phyloP scores from a whole-genome alignment of 2,329 filamentous ascomycete species.

The Penicillium verrucosum region DNA sequence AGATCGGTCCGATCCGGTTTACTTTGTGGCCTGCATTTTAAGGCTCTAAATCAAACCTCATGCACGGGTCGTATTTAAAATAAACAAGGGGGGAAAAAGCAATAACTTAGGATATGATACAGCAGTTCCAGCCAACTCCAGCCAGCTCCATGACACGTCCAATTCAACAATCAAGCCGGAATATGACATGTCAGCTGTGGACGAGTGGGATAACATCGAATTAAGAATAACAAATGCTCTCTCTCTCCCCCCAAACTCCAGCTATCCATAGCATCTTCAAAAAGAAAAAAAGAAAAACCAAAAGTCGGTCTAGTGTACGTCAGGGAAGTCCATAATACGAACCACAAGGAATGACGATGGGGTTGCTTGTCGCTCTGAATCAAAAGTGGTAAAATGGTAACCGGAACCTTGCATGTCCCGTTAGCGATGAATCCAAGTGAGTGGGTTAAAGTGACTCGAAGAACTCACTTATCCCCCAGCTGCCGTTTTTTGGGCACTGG shows the following conservation, averaged over 20 bases:
- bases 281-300: background rate
- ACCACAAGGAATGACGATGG: background rate
- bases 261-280: background rate
- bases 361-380: background rate
- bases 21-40: background rate
- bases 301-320: background rate
- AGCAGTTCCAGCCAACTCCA: background rate
- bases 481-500: conserved; percentile 28
- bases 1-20: background rate
- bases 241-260: background rate
- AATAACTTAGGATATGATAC: background rate
- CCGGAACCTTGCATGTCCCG: background rate
- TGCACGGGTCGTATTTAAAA: background rate
- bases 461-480: conserved; percentile 24
- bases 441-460: background rate
- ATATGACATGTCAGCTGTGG: background rate
- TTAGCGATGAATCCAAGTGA: background rate
- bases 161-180: background rate
- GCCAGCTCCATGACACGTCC: background rate
- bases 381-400: background rate
- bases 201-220: background rate
- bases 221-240: background rate
- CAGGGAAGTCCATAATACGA: background rate
- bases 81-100: background rate
- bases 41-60: background rate